phyloP scores from a whole-genome alignment of 2,329 filamentous ascomycete species.

The Aspergillus jensenii region DNA sequence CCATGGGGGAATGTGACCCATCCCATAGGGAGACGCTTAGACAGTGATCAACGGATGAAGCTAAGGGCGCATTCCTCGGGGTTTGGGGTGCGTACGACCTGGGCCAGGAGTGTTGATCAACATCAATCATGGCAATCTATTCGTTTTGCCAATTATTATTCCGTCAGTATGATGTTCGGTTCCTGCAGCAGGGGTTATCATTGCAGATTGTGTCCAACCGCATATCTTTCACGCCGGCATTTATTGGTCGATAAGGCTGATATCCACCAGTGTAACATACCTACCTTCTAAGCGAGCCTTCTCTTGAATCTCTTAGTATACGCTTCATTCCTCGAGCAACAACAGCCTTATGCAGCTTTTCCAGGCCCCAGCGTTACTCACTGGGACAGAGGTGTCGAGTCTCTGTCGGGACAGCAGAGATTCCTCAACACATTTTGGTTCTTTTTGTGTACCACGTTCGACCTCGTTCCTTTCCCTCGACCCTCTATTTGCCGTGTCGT shows the following conservation, averaged over 20 bases:
- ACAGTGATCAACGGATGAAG: slow-evolving; percentile 5
- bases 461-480: too few species aligned
- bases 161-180: neutral
- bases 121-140: neutral
- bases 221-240: neutral
- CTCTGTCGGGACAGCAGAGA: neutral
- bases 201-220: neutral
- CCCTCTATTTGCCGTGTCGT: too few species aligned
- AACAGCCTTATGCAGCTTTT: too few species aligned
- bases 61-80: slow-evolving; percentile 21
- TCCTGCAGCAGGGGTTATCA: neutral
- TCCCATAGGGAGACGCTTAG: neutral
- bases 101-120: neutral
- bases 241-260: neutral
- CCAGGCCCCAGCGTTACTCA: neutral
- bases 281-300: neutral
- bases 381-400: neutral
- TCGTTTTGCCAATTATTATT: neutral
- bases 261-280: neutral
- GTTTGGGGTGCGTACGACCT: slow-evolving; percentile 7
- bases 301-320: neutral
- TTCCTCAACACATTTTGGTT: neutral
- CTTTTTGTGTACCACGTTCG: neutral
- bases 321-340: neutral
- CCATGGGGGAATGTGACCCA: neutral